Evolutionary conservation across 2,329 filamentous ascomycete species (phyloP), one percentile per base, ranked within the genome.

Genomic region (Aureobasidium sp.): DNA sequence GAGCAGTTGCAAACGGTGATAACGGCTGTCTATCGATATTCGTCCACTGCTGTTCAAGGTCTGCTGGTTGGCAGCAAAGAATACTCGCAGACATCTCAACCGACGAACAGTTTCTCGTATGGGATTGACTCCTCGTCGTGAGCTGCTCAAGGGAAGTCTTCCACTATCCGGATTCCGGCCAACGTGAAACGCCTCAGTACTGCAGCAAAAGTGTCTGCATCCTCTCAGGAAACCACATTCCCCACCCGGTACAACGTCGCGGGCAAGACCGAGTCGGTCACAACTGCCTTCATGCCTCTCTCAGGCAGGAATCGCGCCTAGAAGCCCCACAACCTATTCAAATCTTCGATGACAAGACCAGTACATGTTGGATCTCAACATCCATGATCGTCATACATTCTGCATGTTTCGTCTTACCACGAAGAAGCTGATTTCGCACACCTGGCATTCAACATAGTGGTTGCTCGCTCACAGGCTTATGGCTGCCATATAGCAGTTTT

Each of bases 1-100:
- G 20, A 49, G 34, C 44, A 31, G 56, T 48, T 59, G 34, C 2
- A 5, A 59, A 59, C 56, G 56, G 56, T 8, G 9, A 29, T 12
- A 59, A 59, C 56, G 56, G 56, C 31, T 41, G 56, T 49, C 36
- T 59, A 59, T 59, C 56, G 56, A 59, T 59, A 49, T 59, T 36
- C 39, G 14, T 17, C 44, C 56, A 20, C 34, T 29, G 22, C 25
- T 25, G 14, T n/a, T 22, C 55, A 37, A 37, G 14, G 12, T 29
- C 5, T 27, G n/a, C 20, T 44, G 6, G 3, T 37, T 17, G n/a
- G 12, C 12, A 4, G n/a, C 31, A 20, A 25, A 8, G 41, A 14
- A n/a, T 47, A n/a, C 41, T 41, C 22, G 31, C 31, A 17, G 8
- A 8, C 8, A 12, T 25, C 12, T 20, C 29, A 1, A 17, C n/a